A percentile compares a stretch with the other conserved stretches of the same genome.
Conservation (phyloP, 164 flowering plant species). For the Stephania japonica region DNA sequence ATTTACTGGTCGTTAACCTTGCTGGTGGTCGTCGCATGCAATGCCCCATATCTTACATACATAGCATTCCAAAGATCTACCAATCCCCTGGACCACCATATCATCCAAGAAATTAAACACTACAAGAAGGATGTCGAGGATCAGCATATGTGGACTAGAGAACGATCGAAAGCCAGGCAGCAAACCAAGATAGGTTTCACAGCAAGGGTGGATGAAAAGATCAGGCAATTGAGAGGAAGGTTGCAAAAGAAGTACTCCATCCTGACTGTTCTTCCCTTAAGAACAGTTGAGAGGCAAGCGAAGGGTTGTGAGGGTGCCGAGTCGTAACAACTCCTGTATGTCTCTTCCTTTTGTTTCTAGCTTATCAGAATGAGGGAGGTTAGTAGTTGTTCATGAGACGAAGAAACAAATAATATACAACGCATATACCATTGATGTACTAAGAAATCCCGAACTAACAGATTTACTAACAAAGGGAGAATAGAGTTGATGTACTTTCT, state of each 20-base stretch:
- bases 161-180: constrained; percentile 77
- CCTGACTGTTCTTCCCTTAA: constrained; percentile 7
- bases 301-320: constrained; percentile 18
- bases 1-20: constrained; percentile 68
- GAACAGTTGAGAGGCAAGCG: not conserved
- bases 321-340: not conserved
- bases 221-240: constrained; percentile 65
- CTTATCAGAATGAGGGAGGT: not conserved
- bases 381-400: not conserved
- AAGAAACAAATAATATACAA: no score
- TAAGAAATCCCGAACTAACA: no score
- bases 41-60: constrained; percentile 68
- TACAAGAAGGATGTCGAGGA: constrained; percentile 80
- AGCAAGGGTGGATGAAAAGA: constrained; percentile 90
- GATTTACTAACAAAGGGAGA: no score
- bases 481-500: no score
- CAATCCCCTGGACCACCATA: constrained; percentile 89
- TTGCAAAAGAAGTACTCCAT: constrained; percentile 54
- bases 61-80: constrained; percentile 64
- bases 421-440: no score
- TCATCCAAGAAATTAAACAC: constrained; percentile 91
- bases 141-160: constrained; percentile 76
- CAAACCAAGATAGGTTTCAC: constrained; percentile 93
- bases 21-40: constrained; percentile 51
- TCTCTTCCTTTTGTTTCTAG: not conserved